Evolutionary conservation across 345 rosid genomes (phyloP).

Genomic region (Acer yangbiense): DNA sequence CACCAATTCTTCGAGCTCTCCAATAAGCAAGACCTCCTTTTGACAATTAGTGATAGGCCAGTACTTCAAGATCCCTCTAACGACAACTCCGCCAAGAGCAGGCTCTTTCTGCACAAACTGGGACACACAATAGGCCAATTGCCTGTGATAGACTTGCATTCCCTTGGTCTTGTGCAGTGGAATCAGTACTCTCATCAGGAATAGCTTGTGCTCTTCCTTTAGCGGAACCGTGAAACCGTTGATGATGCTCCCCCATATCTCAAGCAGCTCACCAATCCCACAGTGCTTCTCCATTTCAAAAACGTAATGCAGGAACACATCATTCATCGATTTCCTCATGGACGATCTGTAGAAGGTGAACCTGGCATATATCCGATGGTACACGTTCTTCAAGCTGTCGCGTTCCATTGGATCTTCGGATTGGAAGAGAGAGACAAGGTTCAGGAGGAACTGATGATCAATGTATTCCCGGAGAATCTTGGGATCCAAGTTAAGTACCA

Average conservation of each 20-base stretch:
- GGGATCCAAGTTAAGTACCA: constrained; percentile 42
- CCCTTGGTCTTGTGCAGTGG: constrained; percentile 64
- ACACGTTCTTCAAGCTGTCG: constrained; percentile 53
- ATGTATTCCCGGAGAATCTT: constrained; percentile 39
- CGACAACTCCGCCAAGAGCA: constrained; percentile 45
- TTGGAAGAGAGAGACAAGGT: constrained; percentile 53
- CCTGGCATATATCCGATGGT: constrained; percentile 53
- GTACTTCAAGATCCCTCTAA: constrained; percentile 55
- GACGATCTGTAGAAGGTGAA: constrained; percentile 49
- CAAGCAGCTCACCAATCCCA: constrained; percentile 57
- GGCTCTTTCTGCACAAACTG: constrained; percentile 75
- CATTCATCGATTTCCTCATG: constrained; percentile 66
- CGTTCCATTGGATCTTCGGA: constrained; percentile 67
- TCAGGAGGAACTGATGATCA: constrained; percentile 40
- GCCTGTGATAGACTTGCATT: constrained; percentile 48
- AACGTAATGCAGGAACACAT: constrained; percentile 44
- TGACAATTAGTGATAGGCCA: constrained; percentile 67
- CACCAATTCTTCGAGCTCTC: constrained; percentile 60
- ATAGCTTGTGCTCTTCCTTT: constrained; percentile 68
- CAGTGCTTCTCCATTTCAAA: constrained; percentile 55
- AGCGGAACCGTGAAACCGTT: constrained; percentile 65
- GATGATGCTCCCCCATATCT: constrained; percentile 70
- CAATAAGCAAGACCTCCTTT: constrained; percentile 55
- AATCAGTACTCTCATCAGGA: constrained; percentile 57
- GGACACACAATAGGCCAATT: constrained; percentile 51